These are phyloP conservation scores for Camellia granthamiana DNA, from an alignment of 148 eudicot species.

Conservation along the genomic window DNA sequence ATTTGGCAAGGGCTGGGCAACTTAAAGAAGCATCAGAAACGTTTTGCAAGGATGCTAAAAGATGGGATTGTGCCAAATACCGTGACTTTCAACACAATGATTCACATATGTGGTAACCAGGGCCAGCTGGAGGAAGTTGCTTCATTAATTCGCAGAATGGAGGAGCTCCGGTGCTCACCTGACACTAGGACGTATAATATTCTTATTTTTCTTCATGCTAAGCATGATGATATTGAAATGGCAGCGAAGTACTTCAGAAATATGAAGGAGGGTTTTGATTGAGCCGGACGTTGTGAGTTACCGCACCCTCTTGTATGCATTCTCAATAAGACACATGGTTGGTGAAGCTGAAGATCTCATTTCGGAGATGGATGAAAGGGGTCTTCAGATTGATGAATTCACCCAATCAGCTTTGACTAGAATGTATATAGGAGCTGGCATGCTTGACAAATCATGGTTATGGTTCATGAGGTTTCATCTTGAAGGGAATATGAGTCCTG, in stretches of 20 bases:
- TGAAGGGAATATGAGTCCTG: slow-evolving; percentile 64
- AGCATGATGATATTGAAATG: slow-evolving; percentile 58
- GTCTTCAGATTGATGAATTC: slow-evolving; percentile 72
- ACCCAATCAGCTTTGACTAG: slow-evolving; percentile 85
- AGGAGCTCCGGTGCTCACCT: slow-evolving; percentile 55
- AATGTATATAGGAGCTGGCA: slow-evolving; percentile 81
- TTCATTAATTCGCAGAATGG: slow-evolving; percentile 61
- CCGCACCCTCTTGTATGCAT: slow-evolving; percentile 83
- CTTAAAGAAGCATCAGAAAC: slow-evolving; percentile 65
- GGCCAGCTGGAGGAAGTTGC: slow-evolving; percentile 64
- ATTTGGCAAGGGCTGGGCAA: slow-evolving; percentile 80
- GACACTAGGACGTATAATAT: slow-evolving; percentile 90
- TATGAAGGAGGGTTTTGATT: slow-evolving; percentile 67
- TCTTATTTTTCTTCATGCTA: slow-evolving; percentile 75
- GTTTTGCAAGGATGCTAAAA: slow-evolving; percentile 60
- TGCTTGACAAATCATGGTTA: slow-evolving; percentile 69
- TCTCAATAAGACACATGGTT: slow-evolving; percentile 79
- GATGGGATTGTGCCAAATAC: slow-evolving; percentile 69
- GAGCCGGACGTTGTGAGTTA: slow-evolving; percentile 81
- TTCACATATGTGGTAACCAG: slow-evolving; percentile 70
- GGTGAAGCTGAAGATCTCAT: slow-evolving; percentile 69
- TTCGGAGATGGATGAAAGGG: slow-evolving; percentile 68
- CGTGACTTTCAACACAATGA: slow-evolving; percentile 84
- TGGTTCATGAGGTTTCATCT: slow-evolving; percentile 84
- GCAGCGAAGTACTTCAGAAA: slow-evolving; percentile 57